phyloP scores from a whole-genome alignment of 371 early-diverging fungal species.

The Syncephalastrum contaminatum region DNA sequence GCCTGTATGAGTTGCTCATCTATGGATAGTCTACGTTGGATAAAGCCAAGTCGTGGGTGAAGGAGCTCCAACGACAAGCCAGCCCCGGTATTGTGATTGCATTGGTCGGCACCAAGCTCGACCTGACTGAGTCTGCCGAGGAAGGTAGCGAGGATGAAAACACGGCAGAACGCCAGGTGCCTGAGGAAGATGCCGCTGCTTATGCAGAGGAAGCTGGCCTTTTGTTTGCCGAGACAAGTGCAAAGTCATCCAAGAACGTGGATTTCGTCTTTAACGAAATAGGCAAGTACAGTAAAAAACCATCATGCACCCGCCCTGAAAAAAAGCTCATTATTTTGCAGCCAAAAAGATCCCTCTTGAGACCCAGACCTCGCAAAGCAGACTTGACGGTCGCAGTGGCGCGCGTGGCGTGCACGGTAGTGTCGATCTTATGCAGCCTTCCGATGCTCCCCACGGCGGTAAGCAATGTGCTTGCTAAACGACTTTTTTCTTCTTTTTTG shows the following conservation, averaged over 20 bases:
- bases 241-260: conserved; percentile 82
- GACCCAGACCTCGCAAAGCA: conserved; percentile 2
- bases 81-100: conserved; percentile 96
- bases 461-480: conserved; percentile 15
- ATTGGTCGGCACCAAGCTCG: conserved; percentile 95
- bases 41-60: conserved; percentile 98
- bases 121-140: conserved; percentile 58
- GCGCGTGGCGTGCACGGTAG: conserved; percentile 47
- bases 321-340: not conserved
- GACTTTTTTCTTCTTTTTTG: not conserved
- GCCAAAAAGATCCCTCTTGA: conserved; percentile 22
- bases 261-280: conserved; percentile 70
- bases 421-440: conserved; percentile 63
- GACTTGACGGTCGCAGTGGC: conserved; percentile 12
- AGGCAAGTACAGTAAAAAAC: conserved; percentile 19
- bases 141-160: conserved; percentile 39
- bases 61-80: conserved; percentile 95
- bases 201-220: conserved; percentile 81
- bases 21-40: conserved; percentile 80
- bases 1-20: not conserved
- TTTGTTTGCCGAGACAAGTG: conserved; percentile 88
- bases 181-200: conserved; percentile 73
- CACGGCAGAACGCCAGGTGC: conserved; percentile 56
- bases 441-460: not conserved
- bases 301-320: not conserved